A percentile compares a stretch with the other conserved stretches of the same genome.
Evolutionary conservation across 768 basidiomycete genomes (phyloP).

Genomic region (Rhodotorula babjevae): DNA sequence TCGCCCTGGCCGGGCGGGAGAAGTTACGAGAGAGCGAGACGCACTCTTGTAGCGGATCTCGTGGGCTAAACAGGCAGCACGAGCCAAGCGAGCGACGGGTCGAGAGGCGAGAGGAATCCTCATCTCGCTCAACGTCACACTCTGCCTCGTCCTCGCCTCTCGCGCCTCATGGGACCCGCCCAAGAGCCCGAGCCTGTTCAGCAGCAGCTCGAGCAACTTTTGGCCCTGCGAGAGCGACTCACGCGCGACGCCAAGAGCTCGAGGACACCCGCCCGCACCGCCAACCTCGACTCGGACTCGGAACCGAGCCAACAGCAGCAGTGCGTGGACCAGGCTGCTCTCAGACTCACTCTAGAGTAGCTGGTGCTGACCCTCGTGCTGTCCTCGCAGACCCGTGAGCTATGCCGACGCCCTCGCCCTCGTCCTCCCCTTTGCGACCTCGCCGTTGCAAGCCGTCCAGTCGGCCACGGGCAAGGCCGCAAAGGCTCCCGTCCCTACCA

Average conservation of each 20-base stretch:
- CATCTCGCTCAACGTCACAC: background rate
- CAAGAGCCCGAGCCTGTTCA: background rate
- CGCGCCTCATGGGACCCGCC: background rate
- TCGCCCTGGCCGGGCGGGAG: too few relatives aligned
- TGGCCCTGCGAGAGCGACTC: background rate
- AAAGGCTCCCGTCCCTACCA: background rate
- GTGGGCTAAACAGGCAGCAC: background rate
- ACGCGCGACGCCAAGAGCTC: background rate
- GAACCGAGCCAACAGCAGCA: background rate
- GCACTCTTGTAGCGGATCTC: background rate
- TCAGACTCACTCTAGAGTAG: too few relatives aligned
- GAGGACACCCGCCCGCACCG: background rate
- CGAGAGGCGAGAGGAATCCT: background rate
- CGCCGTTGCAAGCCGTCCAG: background rate
- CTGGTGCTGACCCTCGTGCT: background rate
- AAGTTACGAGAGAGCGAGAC: background rate
- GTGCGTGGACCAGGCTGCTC: too few relatives aligned
- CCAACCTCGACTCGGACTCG: background rate
- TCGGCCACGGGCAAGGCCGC: background rate
- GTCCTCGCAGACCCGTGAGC: constrained; percentile 4
- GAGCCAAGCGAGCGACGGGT: background rate
- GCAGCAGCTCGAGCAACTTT: background rate
- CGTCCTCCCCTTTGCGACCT: constrained; percentile 13
- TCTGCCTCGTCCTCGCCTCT: background rate
- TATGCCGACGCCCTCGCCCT: constrained; percentile 10